Evolutionary conservation across 257 asterid genomes (phyloP).

Genomic region (Voacanga thouarsii): DNA sequence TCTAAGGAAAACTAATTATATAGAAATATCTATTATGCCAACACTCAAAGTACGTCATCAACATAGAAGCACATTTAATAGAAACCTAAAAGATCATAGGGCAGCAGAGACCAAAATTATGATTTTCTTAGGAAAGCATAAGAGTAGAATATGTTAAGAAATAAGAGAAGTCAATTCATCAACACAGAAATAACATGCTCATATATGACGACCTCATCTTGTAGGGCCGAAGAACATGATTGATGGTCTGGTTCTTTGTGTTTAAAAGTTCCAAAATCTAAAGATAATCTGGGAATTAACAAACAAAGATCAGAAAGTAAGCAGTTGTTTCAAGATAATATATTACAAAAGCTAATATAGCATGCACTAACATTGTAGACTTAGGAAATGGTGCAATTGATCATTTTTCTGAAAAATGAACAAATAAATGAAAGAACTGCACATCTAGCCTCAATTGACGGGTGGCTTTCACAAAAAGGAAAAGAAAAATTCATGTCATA

Average conservation of each 20-base stretch:
- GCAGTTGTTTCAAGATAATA: neutral
- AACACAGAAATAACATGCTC: neutral
- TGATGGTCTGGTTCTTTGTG: slow-evolving; percentile 55
- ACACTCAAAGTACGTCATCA: neutral
- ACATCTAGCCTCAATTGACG: neutral
- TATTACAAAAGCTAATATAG: neutral
- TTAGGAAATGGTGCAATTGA: neutral
- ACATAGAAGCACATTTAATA: neutral
- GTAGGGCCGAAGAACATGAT: slow-evolving; percentile 71
- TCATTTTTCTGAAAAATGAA: neutral
- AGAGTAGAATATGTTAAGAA: neutral
- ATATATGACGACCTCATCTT: slow-evolving; percentile 71
- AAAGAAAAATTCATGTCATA: neutral
- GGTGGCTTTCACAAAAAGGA: neutral
- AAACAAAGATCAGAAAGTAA: slow-evolving; percentile 5
- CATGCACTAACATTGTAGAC: neutral
- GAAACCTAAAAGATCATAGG: neutral
- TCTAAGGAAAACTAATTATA: neutral
- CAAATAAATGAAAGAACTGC: neutral
- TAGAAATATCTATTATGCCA: neutral
- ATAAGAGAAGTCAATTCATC: neutral
- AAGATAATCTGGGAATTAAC: slow-evolving; percentile 55
- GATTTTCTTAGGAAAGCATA: neutral
- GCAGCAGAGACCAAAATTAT: neutral
- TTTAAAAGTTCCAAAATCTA: slow-evolving; percentile 92